Conservation (phyloP, 2,329 filamentous ascomycete species). For the Claviceps humidiphila region DNA sequence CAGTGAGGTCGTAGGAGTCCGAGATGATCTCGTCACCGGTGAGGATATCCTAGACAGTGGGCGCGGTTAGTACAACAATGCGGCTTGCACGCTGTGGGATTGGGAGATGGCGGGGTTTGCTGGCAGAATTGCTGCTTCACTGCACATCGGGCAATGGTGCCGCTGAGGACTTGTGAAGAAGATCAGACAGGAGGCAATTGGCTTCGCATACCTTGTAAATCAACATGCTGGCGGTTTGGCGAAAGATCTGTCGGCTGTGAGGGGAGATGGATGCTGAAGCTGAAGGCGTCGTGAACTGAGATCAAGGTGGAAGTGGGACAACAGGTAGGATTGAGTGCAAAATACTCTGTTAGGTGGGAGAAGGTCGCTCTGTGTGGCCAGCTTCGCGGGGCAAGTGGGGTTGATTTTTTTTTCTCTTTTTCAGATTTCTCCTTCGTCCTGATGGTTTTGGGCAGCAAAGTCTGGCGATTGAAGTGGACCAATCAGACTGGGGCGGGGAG, state of each 20-base stretch:
- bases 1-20: conserved; percentile 78
- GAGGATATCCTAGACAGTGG: conserved; percentile 59
- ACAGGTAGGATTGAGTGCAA: background rate
- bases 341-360: background rate
- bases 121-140: too few species aligned
- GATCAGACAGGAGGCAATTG: background rate
- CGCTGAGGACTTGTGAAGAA: too few species aligned
- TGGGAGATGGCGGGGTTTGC: conserved; percentile 1
- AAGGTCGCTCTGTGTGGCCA: background rate
- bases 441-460: too few species aligned
- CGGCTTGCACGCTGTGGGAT: background rate
- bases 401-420: background rate
- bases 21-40: conserved; percentile 93
- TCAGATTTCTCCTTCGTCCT: background rate
- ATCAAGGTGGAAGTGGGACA: background rate
- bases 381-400: background rate
- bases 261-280: conserved; percentile 7
- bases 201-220: conserved; percentile 49
- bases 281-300: conserved; percentile 4
- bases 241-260: conserved; percentile 7
- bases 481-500: too few species aligned
- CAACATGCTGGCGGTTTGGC: conserved; percentile 49
- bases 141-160: too few species aligned
- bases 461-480: too few species aligned
- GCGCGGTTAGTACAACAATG: conserved; percentile 13